Percentiles rank a stretch among this genome's conserved stretches.
Evolutionary conservation across 345 rosid species (phyloP).

Genomic region (Populus deltoides): DNA sequence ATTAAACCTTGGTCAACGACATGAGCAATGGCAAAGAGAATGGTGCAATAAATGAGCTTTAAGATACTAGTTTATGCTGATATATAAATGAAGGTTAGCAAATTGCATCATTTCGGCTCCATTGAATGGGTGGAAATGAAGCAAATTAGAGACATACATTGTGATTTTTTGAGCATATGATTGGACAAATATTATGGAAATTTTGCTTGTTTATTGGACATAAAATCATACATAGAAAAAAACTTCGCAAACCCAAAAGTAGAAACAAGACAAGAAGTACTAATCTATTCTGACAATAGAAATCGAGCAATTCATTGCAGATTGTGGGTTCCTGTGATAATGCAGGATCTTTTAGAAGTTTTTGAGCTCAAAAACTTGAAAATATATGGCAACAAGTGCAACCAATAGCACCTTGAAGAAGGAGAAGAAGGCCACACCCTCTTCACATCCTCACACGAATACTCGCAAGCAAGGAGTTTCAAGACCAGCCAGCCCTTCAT

Average conservation of each 20-base stretch:
- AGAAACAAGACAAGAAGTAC: neutral
- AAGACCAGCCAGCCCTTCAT: constrained; percentile 13
- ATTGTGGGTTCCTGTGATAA: neutral
- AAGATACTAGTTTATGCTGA: too few species aligned
- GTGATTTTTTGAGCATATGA: neutral
- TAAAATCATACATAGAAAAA: neutral
- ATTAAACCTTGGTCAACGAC: too few species aligned
- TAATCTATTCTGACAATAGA: neutral
- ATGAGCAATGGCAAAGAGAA: too few species aligned
- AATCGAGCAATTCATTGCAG: neutral
- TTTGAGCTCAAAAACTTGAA: neutral
- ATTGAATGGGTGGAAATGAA: too few species aligned
- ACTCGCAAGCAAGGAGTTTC: constrained; percentile 20
- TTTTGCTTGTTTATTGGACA: neutral
- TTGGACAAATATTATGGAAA: neutral
- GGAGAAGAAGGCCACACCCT: constrained; percentile 34
- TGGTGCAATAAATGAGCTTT: too few species aligned
- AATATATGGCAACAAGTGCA: constrained; percentile 39
- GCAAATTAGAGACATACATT: too few species aligned
- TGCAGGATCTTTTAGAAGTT: constrained; percentile 7
- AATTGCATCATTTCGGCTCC: too few species aligned
- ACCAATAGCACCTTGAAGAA: constrained; percentile 24
- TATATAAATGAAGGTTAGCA: too few species aligned
- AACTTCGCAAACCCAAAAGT: neutral
- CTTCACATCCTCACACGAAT: constrained; percentile 19